Evolutionary conservation across 1,284 basidiomycete genomes (phyloP).

Genomic region (Sanghuangporus baumii): DNA sequence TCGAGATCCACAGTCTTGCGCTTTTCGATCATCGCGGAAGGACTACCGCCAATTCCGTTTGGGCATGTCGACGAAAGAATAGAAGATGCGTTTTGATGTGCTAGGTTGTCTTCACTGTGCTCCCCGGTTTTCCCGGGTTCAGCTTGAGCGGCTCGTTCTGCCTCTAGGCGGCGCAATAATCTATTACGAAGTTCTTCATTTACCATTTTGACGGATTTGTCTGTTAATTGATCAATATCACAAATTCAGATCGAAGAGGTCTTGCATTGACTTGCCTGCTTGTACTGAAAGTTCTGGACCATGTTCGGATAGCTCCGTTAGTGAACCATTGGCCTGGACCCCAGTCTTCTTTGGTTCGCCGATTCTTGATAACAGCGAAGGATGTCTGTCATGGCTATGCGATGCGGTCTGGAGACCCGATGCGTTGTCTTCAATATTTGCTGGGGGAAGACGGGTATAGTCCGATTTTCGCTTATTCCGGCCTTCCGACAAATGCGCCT

Average conservation of each 20-base stretch:
- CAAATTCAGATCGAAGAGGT: background rate
- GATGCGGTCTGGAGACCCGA: background rate
- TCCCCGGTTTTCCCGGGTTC: background rate
- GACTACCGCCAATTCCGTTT: background rate
- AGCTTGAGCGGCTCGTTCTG: slow-evolving; percentile 3
- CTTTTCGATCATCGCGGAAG: background rate
- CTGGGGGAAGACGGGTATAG: background rate
- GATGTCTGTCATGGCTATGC: background rate
- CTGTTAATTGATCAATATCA: background rate
- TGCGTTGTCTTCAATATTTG: background rate
- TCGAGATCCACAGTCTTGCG: background rate
- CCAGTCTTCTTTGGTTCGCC: background rate
- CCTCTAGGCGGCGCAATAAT: background rate
- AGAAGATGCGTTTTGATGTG: background rate
- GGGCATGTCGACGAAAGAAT: background rate
- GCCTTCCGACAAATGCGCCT: slow-evolving; percentile 10
- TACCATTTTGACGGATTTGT: background rate
- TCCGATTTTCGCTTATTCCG: background rate
- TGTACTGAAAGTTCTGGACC: background rate
- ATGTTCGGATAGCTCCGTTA: background rate
- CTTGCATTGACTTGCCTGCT: background rate
- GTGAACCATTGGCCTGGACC: background rate
- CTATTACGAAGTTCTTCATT: background rate
- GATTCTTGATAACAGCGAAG: slow-evolving; percentile 6
- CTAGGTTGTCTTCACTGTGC: background rate